Evolutionary conservation across 192 early-diverging fungal genomes (phyloP).

Genomic region (Oehlia diaphana): DNA sequence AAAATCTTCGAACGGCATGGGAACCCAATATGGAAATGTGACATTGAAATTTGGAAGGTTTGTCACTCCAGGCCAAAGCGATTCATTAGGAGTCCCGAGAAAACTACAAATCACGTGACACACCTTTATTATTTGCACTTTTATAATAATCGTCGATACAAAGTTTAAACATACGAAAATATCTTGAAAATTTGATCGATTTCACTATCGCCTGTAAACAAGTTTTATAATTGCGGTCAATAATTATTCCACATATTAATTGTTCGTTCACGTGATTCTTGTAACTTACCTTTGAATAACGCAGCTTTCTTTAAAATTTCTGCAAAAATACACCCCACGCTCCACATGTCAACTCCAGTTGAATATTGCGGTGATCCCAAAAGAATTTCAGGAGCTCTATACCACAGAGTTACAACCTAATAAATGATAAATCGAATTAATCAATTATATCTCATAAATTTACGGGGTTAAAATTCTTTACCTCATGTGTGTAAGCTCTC

Average conservation of each 20-base stretch:
- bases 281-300: conserved; percentile 76
- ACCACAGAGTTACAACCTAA: conserved; percentile 91
- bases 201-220: conserved; percentile 71
- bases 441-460: not conserved
- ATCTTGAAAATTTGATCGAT: conserved; percentile 94
- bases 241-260: not conserved
- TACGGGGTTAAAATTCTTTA: conserved; percentile 25
- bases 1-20: conserved; percentile 46
- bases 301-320: conserved; percentile 84
- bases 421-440: conserved; percentile 2
- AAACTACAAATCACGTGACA: conserved; percentile 71
- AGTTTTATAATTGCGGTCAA: not conserved
- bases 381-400: conserved; percentile 93
- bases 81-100: conserved; percentile 80
- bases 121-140: not conserved
- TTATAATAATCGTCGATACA: not conserved
- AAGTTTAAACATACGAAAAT: conserved; percentile 52
- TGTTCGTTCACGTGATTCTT: not conserved
- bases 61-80: conserved; percentile 76
- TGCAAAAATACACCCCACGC: conserved; percentile 95
- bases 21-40: conserved; percentile 74
- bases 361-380: conserved; percentile 90
- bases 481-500: conserved; percentile 93
- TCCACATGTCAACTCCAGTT: conserved; percentile 97
- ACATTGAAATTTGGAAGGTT: conserved; percentile 79